Base-by-base conservation (phyloP, 2,329 filamentous ascomycete genomes). In the Fusarium falciforme region DNA sequence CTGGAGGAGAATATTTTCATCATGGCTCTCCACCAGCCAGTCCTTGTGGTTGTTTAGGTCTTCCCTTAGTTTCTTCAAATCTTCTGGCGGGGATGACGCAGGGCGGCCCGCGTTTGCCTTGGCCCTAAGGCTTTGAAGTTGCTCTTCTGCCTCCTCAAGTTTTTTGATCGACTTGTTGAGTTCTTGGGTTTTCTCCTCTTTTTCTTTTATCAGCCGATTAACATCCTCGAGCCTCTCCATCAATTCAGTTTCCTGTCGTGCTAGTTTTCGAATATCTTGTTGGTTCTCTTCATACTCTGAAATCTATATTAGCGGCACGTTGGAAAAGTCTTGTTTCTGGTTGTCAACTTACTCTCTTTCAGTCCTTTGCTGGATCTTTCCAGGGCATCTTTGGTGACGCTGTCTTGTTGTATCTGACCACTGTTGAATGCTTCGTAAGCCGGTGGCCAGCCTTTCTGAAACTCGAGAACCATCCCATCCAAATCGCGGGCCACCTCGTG, bases 401-500 rank as follows among this genome's bases (percentile, higher is more conserved):
- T 10, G 31, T 69, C 27, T 22, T 12, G 20, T 14, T 44, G 17
- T 7, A 66, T 31, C 33, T 58, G 42, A 3, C 42, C 66, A 5
- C 11, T n/a, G 11, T 54, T 11, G 12, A 55, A 29, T 9, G 33
- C 33, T 3, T n/a, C 7, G 5, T 12, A 6, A 14, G 14, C 47
- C 7, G 57, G 57, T 12, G 58, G 68, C 61, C 68, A 66, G 3
- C 17, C 14, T 17, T 6, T 40, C n/a, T 70, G 54, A 9, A 70
- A 71, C 22, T 10, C n/a, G 2, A 1, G 4, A 5, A 58, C 25
- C 29, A 70, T 17, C 20, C 38, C 14, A 17, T 12, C 14, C 47
- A 57, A 69, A 20, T 44, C 31, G n/a, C 54, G 6, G 10, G 54
- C 36, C 6, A 31, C 33, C 12, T 49, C 16, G 9, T 35, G 25